Conservation (phyloP, 2,329 filamentous ascomycete genomes). For the Samsoniella hepiali region DNA sequence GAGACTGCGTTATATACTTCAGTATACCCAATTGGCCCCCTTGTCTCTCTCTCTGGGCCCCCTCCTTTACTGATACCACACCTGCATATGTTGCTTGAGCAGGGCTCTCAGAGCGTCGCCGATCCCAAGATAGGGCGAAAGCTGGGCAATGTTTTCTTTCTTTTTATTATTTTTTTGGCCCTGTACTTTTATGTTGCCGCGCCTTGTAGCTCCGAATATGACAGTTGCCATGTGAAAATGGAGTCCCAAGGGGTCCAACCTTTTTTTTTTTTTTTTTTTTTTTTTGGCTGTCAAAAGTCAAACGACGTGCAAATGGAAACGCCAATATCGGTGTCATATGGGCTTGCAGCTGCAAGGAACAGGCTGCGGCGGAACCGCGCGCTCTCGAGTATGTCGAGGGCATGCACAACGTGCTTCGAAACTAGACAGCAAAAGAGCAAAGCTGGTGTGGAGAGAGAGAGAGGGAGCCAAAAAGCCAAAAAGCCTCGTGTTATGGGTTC, state of each 20-base stretch:
- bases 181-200: not conserved
- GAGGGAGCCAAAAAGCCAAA: not conserved
- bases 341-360: slow-evolving; percentile 14
- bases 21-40: not conserved
- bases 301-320: not conserved
- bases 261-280: not conserved
- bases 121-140: slow-evolving; percentile 12
- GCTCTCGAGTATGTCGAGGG: too few relatives aligned
- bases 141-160: not conserved
- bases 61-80: slow-evolving; percentile 8
- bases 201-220: not conserved
- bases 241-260: not conserved
- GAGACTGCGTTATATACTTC: not conserved
- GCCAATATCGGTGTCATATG: slow-evolving; percentile 9
- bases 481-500: not conserved
- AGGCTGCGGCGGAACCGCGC: not conserved
- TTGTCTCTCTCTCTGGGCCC: not conserved
- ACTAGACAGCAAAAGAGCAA: not conserved
- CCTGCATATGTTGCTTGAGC: not conserved
- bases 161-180: not conserved
- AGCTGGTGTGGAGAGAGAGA: not conserved
- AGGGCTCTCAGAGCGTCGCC: slow-evolving; percentile 5
- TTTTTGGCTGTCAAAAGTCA: not conserved
- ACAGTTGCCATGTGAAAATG: not conserved
- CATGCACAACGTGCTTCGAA: not conserved